Conservation (phyloP, 2,329 filamentous ascomycete genomes). For the Beauveria bassiana region DNA sequence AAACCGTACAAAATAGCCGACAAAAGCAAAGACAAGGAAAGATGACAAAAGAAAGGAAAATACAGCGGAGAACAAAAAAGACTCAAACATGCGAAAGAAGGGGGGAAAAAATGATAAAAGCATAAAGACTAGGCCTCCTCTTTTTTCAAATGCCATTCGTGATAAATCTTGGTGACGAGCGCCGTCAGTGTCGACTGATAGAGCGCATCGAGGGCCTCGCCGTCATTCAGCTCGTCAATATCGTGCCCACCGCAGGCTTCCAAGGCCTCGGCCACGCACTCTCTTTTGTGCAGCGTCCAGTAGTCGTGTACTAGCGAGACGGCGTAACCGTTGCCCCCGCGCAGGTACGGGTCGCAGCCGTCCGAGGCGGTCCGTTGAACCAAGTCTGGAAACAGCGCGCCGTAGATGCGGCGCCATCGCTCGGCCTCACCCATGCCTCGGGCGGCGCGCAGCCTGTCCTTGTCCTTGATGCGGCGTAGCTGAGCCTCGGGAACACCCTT, state of each 20-base stretch:
- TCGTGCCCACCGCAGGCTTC: not conserved
- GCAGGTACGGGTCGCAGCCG: not conserved
- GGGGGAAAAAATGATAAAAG: not conserved
- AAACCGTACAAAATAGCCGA: too few species aligned
- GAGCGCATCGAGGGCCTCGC: not conserved
- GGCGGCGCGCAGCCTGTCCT: not conserved
- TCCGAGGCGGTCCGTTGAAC: not conserved
- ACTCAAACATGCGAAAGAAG: too few species aligned
- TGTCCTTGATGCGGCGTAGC: not conserved
- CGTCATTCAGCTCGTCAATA: conserved; percentile 19
- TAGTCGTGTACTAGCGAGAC: not conserved
- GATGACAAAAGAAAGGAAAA: not conserved
- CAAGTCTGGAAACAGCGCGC: not conserved
- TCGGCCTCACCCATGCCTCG: not conserved
- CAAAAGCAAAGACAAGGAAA: not conserved
- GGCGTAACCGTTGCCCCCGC: not conserved
- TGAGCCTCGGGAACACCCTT: not conserved
- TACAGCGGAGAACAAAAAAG: not conserved
- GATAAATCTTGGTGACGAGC: not conserved
- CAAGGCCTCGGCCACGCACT: not conserved
- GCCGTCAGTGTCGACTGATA: not conserved
- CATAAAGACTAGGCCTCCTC: not conserved
- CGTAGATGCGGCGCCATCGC: not conserved
- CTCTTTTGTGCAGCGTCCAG: not conserved
- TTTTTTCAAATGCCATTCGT: not conserved